Evolutionary conservation across 1,284 basidiomycete genomes (phyloP).

Genomic region (Meira miltonrushii): DNA sequence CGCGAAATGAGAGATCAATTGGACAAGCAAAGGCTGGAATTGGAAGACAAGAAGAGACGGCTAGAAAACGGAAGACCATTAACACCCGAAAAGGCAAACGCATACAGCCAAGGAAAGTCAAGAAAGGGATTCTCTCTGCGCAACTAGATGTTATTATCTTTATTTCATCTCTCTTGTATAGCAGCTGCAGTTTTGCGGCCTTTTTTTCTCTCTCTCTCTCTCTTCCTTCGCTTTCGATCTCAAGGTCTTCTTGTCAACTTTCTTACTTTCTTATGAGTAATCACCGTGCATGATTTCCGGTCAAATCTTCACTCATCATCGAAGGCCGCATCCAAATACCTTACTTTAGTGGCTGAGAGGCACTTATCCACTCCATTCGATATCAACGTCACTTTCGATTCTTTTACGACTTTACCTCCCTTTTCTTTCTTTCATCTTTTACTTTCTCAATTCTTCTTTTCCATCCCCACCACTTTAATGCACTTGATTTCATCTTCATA

Average conservation of each 20-base stretch:
- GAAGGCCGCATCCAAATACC: too few relatives aligned
- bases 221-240: not conserved
- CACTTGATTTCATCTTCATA: too few relatives aligned
- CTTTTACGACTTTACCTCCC: not conserved
- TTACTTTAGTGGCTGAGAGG: too few relatives aligned
- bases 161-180: not conserved
- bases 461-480: too few relatives aligned
- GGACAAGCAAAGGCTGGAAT: conserved; percentile 88
- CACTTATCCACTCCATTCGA: too few relatives aligned
- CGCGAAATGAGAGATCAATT: conserved; percentile 56
- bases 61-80: conserved; percentile 67
- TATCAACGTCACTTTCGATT: too few relatives aligned
- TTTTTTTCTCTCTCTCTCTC: not conserved
- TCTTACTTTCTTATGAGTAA: too few relatives aligned
- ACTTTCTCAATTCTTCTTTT: not conserved
- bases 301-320: too few relatives aligned
- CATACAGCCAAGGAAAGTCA: conserved; percentile 32
- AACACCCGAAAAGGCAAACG: conserved; percentile 75
- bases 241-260: too few relatives aligned
- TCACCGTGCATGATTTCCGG: too few relatives aligned
- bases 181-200: not conserved
- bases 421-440: not conserved
- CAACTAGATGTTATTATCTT: conserved; percentile 21
- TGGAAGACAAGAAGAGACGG: conserved; percentile 96
- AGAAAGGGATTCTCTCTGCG: conserved; percentile 45